Percentiles rank a stretch among this genome's conserved stretches.
Conservation (phyloP, 257 asterid species). For the Schizonepeta tenuifolia region DNA sequence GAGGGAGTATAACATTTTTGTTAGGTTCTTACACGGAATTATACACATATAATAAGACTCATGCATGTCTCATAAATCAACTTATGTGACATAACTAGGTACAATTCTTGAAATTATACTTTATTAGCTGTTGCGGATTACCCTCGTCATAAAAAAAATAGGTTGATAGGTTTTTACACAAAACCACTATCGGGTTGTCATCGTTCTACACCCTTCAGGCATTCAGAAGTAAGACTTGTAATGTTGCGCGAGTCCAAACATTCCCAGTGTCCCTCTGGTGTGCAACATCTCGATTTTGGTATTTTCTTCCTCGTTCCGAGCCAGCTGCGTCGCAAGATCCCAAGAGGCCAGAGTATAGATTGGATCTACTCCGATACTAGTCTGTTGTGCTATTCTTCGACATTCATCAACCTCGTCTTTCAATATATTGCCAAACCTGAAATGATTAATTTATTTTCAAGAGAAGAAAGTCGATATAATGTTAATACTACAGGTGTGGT, state of each 20-base stretch:
- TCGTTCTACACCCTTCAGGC: conserved; percentile 13
- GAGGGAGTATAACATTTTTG: too few relatives aligned
- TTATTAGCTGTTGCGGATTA: too few relatives aligned
- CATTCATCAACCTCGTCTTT: conserved; percentile 83
- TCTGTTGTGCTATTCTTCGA: conserved; percentile 69
- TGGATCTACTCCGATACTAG: conserved; percentile 82
- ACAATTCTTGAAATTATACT: not conserved
- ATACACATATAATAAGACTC: too few relatives aligned
- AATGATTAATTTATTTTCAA: not conserved
- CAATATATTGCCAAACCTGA: conserved; percentile 85
- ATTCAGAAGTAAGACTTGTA: conserved; percentile 62
- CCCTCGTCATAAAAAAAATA: not conserved
- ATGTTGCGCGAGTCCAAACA: conserved; percentile 90
- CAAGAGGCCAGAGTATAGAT: conserved; percentile 84
- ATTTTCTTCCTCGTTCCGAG: conserved; percentile 40
- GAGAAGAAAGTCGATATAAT: not conserved
- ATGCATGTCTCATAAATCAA: too few relatives aligned
- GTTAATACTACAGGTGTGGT: not conserved
- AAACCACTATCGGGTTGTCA: too few relatives aligned
- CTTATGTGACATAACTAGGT: too few relatives aligned
- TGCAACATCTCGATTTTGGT: conserved; percentile 78
- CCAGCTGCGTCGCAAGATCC: conserved; percentile 65
- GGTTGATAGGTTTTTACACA: not conserved
- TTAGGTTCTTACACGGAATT: too few relatives aligned
- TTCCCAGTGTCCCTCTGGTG: conserved; percentile 90